Conservation (phyloP, 345 rosid species). For the Turritis glabra region DNA sequence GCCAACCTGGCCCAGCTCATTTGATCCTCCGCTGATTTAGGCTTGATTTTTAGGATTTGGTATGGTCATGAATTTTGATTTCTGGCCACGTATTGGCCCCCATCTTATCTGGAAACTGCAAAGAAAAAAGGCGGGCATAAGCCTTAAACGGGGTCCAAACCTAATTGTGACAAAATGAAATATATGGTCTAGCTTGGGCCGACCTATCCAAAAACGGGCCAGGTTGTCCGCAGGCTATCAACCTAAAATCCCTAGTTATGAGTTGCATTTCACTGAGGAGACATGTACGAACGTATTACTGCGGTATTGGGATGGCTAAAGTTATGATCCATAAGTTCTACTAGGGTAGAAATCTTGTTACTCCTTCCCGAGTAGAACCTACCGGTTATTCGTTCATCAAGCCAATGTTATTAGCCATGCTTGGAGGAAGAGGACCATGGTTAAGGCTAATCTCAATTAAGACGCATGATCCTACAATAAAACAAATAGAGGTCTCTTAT, state of each 20-base stretch:
- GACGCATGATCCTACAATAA: background rate
- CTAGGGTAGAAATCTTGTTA: background rate
- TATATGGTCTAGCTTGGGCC: background rate
- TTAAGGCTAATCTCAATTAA: background rate
- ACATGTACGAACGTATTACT: background rate
- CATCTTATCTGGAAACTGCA: background rate
- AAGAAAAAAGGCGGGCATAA: background rate
- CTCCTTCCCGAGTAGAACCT: background rate
- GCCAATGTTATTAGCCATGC: background rate
- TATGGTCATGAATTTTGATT: conserved; percentile 5
- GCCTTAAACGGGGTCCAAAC: background rate
- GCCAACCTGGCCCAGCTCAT: background rate
- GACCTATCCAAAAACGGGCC: background rate
- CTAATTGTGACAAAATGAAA: background rate
- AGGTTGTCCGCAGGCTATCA: background rate
- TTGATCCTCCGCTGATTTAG: background rate
- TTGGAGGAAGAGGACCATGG: conserved; percentile 1
- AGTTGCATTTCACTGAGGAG: conserved; percentile 6
- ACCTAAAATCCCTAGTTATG: background rate
- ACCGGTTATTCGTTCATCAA: background rate
- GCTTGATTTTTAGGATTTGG: conserved; percentile 1
- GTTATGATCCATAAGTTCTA: background rate
- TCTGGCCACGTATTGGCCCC: background rate
- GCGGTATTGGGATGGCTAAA: background rate
- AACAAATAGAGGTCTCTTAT: background rate